Conservation (phyloP, 176 grass and related monocot genomes). For the Cenchrus fungigraminus region DNA sequence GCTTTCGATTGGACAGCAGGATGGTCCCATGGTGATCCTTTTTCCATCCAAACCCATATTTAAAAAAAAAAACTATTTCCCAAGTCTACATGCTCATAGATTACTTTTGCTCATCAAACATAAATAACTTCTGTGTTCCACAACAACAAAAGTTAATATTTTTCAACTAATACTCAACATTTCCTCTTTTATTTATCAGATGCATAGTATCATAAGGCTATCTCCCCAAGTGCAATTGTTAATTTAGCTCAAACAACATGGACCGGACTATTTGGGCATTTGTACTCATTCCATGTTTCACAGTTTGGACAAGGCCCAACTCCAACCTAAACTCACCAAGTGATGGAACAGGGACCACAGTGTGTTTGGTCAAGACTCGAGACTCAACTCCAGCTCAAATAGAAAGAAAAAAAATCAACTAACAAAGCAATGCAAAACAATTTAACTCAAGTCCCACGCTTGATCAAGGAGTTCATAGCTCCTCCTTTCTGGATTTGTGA, state of each 20-base stretch:
- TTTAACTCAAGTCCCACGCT: neutral
- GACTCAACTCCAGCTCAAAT: neutral
- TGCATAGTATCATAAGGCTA: neutral
- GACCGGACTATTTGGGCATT: neutral
- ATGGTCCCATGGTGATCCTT: no score
- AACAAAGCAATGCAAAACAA: neutral
- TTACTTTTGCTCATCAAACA: no score
- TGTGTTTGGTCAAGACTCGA: neutral
- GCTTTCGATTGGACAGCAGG: no score
- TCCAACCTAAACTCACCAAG: neutral
- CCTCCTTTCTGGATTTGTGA: neutral
- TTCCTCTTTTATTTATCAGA: no score
- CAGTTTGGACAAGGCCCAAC: neutral
- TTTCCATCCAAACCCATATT: no score
- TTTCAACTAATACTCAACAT: no score
- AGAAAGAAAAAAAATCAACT: neutral
- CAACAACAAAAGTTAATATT: no score
- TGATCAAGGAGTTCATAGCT: constrained; percentile 9
- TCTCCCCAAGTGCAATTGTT: neutral
- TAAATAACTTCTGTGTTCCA: no score
- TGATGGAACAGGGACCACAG: neutral
- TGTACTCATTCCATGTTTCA: constrained; percentile 3
- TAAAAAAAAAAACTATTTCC: no score
- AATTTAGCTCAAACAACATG: neutral
- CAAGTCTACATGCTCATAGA: no score